These are phyloP conservation scores for Pseudevernia furfuracea DNA, from an alignment of 495 filamentous ascomycete genomes.

Conservation along the genomic window DNA sequence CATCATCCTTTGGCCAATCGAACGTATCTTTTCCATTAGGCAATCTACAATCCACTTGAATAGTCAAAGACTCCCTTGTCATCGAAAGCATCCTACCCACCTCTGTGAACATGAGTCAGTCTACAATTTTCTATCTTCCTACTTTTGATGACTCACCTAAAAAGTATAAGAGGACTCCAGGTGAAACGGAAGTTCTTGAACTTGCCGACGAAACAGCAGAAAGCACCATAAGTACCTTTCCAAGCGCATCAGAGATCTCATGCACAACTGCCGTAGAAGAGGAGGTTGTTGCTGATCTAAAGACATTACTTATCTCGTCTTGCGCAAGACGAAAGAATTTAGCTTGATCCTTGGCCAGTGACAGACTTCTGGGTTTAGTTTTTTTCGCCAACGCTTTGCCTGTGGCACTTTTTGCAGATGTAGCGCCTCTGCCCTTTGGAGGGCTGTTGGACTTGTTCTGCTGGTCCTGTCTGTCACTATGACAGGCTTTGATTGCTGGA, in stretches of 20 bases:
- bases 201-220: conserved; percentile 48
- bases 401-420: conserved; percentile 1
- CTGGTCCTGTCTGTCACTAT: not conserved
- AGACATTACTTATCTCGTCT: conserved; percentile 48
- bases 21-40: conserved; percentile 29
- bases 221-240: conserved; percentile 57
- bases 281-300: conserved; percentile 43
- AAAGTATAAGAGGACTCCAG: conserved; percentile 49
- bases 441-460: not conserved
- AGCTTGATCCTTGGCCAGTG: not conserved
- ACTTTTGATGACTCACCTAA: conserved; percentile 34
- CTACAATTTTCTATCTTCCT: not conserved
- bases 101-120: conserved; percentile 36
- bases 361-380: not conserved
- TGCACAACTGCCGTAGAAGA: conserved; percentile 45
- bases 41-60: conserved; percentile 37
- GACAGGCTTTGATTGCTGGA: conserved; percentile 47
- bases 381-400: conserved; percentile 1
- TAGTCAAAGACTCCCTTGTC: conserved; percentile 49
- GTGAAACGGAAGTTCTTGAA: conserved; percentile 40
- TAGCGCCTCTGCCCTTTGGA: not conserved
- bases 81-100: conserved; percentile 53
- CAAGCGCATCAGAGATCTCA: conserved; percentile 50
- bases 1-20: conserved; percentile 36
- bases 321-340: conserved; percentile 50